Base-by-base conservation (phyloP, 495 filamentous ascomycete genomes). In the Xylaria curta region DNA sequence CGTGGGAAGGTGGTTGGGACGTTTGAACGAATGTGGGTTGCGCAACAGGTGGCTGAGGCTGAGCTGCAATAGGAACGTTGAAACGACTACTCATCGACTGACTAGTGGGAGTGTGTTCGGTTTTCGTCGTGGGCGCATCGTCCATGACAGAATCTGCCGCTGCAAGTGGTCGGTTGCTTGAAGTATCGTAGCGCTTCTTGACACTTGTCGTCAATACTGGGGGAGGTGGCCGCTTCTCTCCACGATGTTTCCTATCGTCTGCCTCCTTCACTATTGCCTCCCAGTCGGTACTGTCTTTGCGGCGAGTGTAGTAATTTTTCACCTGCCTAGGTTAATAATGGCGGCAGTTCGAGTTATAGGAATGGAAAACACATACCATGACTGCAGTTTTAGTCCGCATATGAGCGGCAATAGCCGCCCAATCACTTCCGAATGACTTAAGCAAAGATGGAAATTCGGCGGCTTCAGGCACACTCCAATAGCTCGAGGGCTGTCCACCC, bases 381-480 rank as follows among this genome's bases (percentile, higher is more conserved):
- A 93, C 92, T 12, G 91, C 89, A 7, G 96, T 97, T 81, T 98
- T 98, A 0, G 95, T 92, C 71, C 91, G 91, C 92, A 98, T 96
- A 54, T 92, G 89, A 49, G 86, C 85, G 17, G 96, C 94, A 78
- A 99, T 97, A 8, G 88, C 87, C 67, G 85, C 85, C 86, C 94
- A 99, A 81, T 98, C 92, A 4, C 93, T 94, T 62, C 96, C 96
- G 85, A 93, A 98, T 68, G 95, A 89, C 59, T 84, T 88, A 54
- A 98, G 84, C 64, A 95, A 82, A 33, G 85, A 86, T 0, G 90
- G 90, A 77, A 99, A 98, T 78, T 98, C 93, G 28, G 84, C 89
- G 40, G 91, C 88, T 79, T 99, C 96, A 2, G 92, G 91, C 33
- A 98, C 96, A 73, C 95, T 98, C 96, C 96, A 99, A 80, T 99